Evolutionary conservation across 805 yeast genomes (phyloP).

Genomic region (Zygoascus ofunaensis): DNA sequence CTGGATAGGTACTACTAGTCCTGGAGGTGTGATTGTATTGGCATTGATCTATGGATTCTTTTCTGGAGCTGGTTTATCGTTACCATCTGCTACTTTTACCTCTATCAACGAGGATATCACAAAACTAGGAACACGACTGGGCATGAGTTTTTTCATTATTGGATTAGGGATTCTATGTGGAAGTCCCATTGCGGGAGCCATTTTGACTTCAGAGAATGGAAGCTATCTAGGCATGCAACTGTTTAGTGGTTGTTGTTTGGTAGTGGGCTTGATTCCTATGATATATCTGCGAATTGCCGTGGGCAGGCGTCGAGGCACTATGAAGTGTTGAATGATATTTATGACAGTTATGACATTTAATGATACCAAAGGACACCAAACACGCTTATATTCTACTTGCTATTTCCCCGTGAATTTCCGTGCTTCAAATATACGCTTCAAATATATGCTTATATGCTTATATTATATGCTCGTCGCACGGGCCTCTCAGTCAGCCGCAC

Average conservation of each 20-base stretch:
- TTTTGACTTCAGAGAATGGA: slow-evolving; percentile 14
- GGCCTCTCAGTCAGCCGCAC: no score
- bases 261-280: background rate
- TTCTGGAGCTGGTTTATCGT: slow-evolving; percentile 27
- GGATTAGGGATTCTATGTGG: slow-evolving; percentile 37
- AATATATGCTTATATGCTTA: no score
- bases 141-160: slow-evolving; percentile 48
- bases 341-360: no score
- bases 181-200: slow-evolving; percentile 26
- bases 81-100: slow-evolving; percentile 28
- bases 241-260: slow-evolving; percentile 7
- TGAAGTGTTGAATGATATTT: no score
- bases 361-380: no score
- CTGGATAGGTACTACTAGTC: slow-evolving; percentile 29
- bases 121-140: slow-evolving; percentile 43
- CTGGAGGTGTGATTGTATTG: slow-evolving; percentile 25
- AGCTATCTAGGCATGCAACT: slow-evolving; percentile 15
- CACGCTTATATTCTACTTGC: no score
- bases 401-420: no score
- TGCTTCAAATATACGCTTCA: no score
- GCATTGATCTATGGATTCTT: slow-evolving; percentile 26
- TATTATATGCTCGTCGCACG: no score
- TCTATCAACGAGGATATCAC: slow-evolving; percentile 33
- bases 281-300: background rate
- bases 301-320: background rate